These are phyloP conservation scores for Nakaseomyces glabratus DNA, from an alignment of 1,139 yeast genomes.

Conservation along the genomic window DNA sequence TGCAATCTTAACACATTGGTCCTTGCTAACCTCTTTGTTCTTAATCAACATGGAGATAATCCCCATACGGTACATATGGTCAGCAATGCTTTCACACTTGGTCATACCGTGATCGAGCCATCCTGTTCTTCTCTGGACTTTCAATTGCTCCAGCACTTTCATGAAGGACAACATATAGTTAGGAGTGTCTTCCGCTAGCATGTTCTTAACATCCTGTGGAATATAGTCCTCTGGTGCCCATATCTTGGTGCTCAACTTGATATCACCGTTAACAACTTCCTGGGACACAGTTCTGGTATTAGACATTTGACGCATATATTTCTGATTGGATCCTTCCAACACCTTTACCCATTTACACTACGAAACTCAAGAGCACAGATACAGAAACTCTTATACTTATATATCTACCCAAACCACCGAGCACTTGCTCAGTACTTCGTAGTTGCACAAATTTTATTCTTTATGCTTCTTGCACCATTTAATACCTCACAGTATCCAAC, in stretches of 20 bases:
- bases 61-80: slow-evolving; percentile 97
- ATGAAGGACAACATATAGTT: slow-evolving; percentile 61
- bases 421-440: no score
- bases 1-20: slow-evolving; percentile 73
- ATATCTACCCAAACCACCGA: no score
- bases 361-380: no score
- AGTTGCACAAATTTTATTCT: no score
- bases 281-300: not conserved
- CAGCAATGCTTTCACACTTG: slow-evolving; percentile 65
- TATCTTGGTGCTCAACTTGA: slow-evolving; percentile 6
- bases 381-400: no score
- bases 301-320: slow-evolving; percentile 1
- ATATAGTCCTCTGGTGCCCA: slow-evolving; percentile 30
- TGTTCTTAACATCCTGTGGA: slow-evolving; percentile 19
- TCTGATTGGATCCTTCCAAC: no score
- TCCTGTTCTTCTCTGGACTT: slow-evolving; percentile 82
- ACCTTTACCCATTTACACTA: no score
- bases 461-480: no score
- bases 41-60: slow-evolving; percentile 69
- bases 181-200: slow-evolving; percentile 16
- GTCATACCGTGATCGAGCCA: slow-evolving; percentile 77
- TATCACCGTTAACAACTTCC: slow-evolving; percentile 1
- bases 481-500: no score
- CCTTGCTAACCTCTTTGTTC: slow-evolving; percentile 37
- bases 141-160: slow-evolving; percentile 65